These are phyloP conservation scores for Oemleria cerasiformis DNA, from an alignment of 306 rosid species.

Conservation along the genomic window DNA sequence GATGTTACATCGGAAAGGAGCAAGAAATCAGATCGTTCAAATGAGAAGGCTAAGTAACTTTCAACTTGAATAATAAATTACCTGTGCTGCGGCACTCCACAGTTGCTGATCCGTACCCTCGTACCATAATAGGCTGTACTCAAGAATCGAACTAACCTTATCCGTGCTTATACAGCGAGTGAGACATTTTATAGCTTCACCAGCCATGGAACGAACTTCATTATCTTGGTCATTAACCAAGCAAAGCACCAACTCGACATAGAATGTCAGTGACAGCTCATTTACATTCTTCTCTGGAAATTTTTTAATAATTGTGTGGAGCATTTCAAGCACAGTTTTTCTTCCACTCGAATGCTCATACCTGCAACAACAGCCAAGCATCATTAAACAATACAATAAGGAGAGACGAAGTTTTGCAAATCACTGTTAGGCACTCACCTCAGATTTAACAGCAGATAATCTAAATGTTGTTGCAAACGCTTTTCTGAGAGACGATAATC, in stretches of 20 bases:
- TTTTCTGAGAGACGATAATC: slow-evolving; percentile 68
- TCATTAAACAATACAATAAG: slow-evolving; percentile 1
- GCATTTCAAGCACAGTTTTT: slow-evolving; percentile 88
- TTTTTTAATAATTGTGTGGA: slow-evolving; percentile 65
- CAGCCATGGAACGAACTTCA: slow-evolving; percentile 80
- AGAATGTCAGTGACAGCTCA: slow-evolving; percentile 66
- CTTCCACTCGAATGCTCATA: slow-evolving; percentile 89
- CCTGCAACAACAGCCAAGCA: slow-evolving; percentile 39
- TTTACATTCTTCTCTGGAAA: slow-evolving; percentile 71
- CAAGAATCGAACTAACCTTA: slow-evolving; percentile 56
- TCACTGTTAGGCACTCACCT: slow-evolving; percentile 40
- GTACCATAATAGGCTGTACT: slow-evolving; percentile 76
- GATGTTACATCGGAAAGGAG: background rate
- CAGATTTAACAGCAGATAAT: slow-evolving; percentile 70
- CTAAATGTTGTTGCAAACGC: slow-evolving; percentile 82
- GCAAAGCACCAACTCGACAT: slow-evolving; percentile 78
- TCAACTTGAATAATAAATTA: slow-evolving; percentile 20
- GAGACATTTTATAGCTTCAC: slow-evolving; percentile 67
- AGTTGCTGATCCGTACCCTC: slow-evolving; percentile 60
- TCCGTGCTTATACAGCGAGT: slow-evolving; percentile 47
- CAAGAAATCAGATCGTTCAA: background rate
- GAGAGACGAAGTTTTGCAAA: slow-evolving; percentile 7
- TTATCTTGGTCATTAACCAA: slow-evolving; percentile 76
- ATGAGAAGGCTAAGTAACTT: background rate
- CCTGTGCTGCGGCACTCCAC: slow-evolving; percentile 91